Percentiles rank a stretch among this genome's conserved stretches.
Evolutionary conservation across 208 protist species (phyloP).

Genomic region (Tetramitus jugosus): DNA sequence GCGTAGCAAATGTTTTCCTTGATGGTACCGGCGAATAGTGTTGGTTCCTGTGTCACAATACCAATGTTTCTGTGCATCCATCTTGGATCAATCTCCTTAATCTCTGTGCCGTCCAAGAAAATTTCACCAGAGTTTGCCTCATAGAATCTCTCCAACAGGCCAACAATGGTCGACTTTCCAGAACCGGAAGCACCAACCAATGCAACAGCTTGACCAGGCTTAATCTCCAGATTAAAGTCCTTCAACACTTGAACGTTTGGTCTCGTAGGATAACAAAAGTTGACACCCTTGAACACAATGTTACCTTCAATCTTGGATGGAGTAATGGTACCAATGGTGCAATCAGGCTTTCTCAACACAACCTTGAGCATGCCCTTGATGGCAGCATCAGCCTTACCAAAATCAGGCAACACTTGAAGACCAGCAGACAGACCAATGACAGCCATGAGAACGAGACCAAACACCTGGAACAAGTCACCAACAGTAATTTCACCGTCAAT

Average conservation of each 20-base stretch:
- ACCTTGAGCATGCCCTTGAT: neutral
- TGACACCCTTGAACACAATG: constrained; percentile 32
- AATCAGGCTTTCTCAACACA: neutral
- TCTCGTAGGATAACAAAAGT: neutral
- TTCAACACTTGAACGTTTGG: neutral
- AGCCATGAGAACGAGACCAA: neutral
- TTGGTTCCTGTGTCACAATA: constrained; percentile 16
- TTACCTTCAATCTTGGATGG: constrained; percentile 15
- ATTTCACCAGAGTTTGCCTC: constrained; percentile 49
- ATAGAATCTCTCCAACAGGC: constrained; percentile 67
- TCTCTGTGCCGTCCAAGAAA: constrained; percentile 48
- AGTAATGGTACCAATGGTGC: neutral
- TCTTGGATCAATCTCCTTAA: constrained; percentile 51
- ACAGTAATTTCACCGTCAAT: neutral
- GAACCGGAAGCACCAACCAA: constrained; percentile 8
- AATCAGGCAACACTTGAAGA: neutral
- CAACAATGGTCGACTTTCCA: constrained; percentile 62
- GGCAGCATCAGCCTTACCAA: neutral
- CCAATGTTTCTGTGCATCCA: constrained; percentile 61
- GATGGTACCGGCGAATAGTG: constrained; percentile 3
- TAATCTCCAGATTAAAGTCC: neutral
- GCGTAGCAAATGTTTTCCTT: constrained; percentile 6
- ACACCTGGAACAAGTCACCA: neutral
- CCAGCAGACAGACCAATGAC: neutral
- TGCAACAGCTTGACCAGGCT: neutral